Evolutionary conservation across 768 basidiomycete genomes (phyloP).

Genomic region (Neoboletus magnificus): DNA sequence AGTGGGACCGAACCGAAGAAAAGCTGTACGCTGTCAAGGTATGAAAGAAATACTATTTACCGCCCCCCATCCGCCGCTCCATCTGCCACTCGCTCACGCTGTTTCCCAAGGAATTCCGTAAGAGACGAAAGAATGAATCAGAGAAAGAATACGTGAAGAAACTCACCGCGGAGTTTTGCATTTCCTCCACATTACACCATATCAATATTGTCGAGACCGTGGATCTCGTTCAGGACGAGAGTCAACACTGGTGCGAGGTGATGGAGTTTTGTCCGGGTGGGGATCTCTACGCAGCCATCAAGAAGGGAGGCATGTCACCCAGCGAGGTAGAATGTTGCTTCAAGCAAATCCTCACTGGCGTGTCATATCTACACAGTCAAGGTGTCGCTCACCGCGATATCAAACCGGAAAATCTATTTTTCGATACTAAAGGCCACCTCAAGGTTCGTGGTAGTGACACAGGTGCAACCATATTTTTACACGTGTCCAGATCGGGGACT

Average conservation of each 20-base stretch:
- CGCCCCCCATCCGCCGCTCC: background rate
- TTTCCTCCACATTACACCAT: slow-evolving; percentile 92
- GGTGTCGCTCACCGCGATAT: slow-evolving; percentile 98
- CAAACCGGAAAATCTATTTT: slow-evolving; percentile 97
- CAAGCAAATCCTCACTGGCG: slow-evolving; percentile 89
- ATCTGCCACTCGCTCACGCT: background rate
- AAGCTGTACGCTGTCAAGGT: slow-evolving; percentile 99
- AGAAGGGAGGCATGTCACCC: slow-evolving; percentile 90
- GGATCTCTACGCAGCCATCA: slow-evolving; percentile 97
- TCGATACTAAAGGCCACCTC: slow-evolving; percentile 87
- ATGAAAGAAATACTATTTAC: slow-evolving; percentile 19
- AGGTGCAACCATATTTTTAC: background rate
- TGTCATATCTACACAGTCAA: slow-evolving; percentile 90
- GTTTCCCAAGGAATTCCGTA: slow-evolving; percentile 83
- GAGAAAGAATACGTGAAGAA: slow-evolving; percentile 99
- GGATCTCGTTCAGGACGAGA: slow-evolving; percentile 98
- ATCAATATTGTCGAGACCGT: slow-evolving; percentile 97
- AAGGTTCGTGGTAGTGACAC: slow-evolving; percentile 58
- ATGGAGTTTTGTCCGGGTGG: slow-evolving; percentile 99
- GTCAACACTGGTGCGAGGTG: slow-evolving; percentile 96
- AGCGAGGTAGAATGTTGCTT: slow-evolving; percentile 97
- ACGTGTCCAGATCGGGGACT: slow-evolving; percentile 82
- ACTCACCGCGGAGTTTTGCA: slow-evolving; percentile 98
- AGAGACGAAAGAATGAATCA: slow-evolving; percentile 95
- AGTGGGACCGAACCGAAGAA: slow-evolving; percentile 96